Conservation (phyloP, 306 rosid genomes). For the Cyclanthera cordifolia region DNA sequence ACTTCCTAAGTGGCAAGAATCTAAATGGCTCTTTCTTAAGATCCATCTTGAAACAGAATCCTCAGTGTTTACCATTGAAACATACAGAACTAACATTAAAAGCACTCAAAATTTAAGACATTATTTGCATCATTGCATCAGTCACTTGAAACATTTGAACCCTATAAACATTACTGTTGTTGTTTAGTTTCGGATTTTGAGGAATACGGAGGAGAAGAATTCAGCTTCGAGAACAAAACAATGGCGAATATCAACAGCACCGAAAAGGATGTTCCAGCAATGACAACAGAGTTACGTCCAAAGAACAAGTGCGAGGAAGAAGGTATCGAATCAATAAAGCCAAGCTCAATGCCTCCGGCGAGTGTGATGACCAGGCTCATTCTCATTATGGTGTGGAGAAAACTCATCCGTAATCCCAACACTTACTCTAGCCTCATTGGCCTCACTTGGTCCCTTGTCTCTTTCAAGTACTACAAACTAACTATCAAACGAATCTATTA, state of each 20-base stretch:
- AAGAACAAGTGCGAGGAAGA: neutral
- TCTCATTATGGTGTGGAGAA: neutral
- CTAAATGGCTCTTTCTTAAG: neutral
- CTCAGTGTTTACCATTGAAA: neutral
- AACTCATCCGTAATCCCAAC: neutral
- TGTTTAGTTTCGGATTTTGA: neutral
- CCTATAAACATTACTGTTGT: neutral
- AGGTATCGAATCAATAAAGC: neutral
- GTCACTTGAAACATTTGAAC: too few species aligned
- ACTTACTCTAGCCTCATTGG: neutral
- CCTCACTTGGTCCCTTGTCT: neutral
- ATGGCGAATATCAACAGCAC: neutral
- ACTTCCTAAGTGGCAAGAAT: too few species aligned
- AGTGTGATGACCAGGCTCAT: neutral
- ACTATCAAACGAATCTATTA: neutral
- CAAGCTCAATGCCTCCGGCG: neutral
- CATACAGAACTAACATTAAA: neutral
- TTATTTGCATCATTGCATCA: too few species aligned
- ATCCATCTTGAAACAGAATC: neutral
- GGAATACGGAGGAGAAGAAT: neutral
- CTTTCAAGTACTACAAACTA: neutral
- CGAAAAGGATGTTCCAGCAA: neutral
- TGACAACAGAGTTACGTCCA: neutral
- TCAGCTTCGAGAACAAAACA: neutral
- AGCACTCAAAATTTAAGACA: neutral